Evolutionary conservation across 345 rosid genomes (phyloP).

Genomic region (Adansonia digitata): DNA sequence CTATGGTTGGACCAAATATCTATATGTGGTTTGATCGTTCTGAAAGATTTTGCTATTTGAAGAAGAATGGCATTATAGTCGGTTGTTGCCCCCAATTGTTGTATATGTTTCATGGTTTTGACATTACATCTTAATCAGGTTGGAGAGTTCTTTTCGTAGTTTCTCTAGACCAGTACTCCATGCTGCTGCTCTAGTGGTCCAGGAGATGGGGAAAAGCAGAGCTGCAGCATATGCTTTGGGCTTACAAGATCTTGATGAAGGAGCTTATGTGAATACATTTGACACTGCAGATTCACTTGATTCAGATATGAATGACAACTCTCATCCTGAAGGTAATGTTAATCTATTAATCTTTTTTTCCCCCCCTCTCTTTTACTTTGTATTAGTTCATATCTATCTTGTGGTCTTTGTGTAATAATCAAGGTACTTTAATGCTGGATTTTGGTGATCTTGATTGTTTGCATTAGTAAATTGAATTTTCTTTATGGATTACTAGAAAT

Average conservation of each 20-base stretch:
- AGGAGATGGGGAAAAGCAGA: slow-evolving; percentile 95
- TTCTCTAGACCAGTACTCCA: slow-evolving; percentile 99
- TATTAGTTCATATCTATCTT: not conserved
- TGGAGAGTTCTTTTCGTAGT: slow-evolving; percentile 98
- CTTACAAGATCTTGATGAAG: slow-evolving; percentile 86
- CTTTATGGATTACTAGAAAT: not conserved
- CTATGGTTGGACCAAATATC: slow-evolving; percentile 8
- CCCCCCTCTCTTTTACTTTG: not conserved
- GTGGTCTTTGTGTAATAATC: not conserved
- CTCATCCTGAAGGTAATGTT: slow-evolving; percentile 73
- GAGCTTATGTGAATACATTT: slow-evolving; percentile 58
- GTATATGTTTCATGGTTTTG: not conserved
- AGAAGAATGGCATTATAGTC: not conserved
- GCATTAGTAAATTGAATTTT: not conserved
- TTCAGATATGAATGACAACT: slow-evolving; percentile 63
- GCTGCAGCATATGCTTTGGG: slow-evolving; percentile 98
- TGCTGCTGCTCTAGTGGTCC: slow-evolving; percentile 98
- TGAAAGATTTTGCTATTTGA: slow-evolving; percentile 2
- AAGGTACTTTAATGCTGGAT: not conserved
- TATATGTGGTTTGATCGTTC: slow-evolving; percentile 9
- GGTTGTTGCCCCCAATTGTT: not conserved
- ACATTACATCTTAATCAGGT: slow-evolving; percentile 35
- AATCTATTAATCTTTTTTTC: not conserved
- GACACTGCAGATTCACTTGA: slow-evolving; percentile 59
- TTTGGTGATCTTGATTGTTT: not conserved